Conservation (phyloP, 2,329 filamentous ascomycete genomes). For the Aspergillus amoenus region DNA sequence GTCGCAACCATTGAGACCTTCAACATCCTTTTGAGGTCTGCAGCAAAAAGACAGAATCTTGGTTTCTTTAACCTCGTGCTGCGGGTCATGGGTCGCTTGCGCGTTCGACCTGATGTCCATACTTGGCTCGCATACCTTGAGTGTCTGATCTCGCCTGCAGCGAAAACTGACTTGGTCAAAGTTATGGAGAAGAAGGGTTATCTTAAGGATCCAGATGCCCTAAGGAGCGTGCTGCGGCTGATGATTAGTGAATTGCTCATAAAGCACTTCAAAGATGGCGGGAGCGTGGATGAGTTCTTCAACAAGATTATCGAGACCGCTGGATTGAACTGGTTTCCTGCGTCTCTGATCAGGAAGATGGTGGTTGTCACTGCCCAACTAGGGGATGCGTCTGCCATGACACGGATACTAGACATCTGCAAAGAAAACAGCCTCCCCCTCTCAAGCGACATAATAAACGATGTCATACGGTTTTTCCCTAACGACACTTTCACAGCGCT, state of each 20-base stretch:
- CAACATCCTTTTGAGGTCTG: constrained; percentile 44
- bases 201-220: constrained; percentile 23
- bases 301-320: constrained; percentile 36
- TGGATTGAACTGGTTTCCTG: constrained; percentile 39
- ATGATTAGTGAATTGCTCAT: constrained; percentile 35
- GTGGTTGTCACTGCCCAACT: constrained; percentile 31
- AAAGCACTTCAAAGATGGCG: constrained; percentile 33
- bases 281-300: constrained; percentile 38
- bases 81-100: constrained; percentile 36
- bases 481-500: constrained; percentile 25
- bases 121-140: constrained; percentile 46
- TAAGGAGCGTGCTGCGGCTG: constrained; percentile 28
- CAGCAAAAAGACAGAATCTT: constrained; percentile 41
- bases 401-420: constrained; percentile 33
- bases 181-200: constrained; percentile 34
- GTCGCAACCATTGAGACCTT: constrained; percentile 42
- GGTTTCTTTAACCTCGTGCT: constrained; percentile 40
- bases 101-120: constrained; percentile 39
- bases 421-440: constrained; percentile 27
- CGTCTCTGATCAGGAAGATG: constrained; percentile 38
- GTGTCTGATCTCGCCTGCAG: constrained; percentile 25
- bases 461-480: constrained; percentile 28
- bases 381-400: constrained; percentile 26
- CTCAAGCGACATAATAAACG: constrained; percentile 28
- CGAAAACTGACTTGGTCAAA: constrained; percentile 30